These are phyloP conservation scores for Maudiozyma serrabonitensis DNA, from an alignment of 805 yeast genomes.

Conservation along the genomic window DNA sequence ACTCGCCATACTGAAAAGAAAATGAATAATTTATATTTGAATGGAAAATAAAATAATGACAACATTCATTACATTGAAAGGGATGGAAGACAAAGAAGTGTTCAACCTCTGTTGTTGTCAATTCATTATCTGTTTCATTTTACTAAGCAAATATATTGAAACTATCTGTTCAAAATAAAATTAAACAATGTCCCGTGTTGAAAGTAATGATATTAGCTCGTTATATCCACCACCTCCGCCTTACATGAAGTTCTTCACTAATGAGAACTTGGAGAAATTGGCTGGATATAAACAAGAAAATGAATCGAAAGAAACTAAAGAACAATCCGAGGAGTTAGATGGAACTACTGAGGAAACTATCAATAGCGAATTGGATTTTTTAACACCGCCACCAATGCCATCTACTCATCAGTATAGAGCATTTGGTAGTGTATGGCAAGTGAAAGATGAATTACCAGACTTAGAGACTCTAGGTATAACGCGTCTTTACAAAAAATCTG, in stretches of 20 bases:
- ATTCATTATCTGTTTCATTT: too few relatives aligned
- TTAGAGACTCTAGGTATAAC: slow-evolving; percentile 67
- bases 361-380: slow-evolving; percentile 34
- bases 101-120: too few relatives aligned
- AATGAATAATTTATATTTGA: too few relatives aligned
- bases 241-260: slow-evolving; percentile 62
- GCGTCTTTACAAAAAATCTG: slow-evolving; percentile 47
- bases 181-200: slow-evolving; percentile 4
- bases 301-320: slow-evolving; percentile 9
- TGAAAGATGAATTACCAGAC: slow-evolving; percentile 62
- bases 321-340: not conserved
- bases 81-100: too few relatives aligned
- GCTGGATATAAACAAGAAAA: slow-evolving; percentile 17
- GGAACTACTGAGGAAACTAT: slow-evolving; percentile 27
- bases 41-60: too few relatives aligned
- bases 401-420: slow-evolving; percentile 61
- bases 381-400: slow-evolving; percentile 59
- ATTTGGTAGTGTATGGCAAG: slow-evolving; percentile 86
- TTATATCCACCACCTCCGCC: slow-evolving; percentile 95
- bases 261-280: slow-evolving; percentile 47
- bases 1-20: too few relatives aligned
- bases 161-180: not conserved
- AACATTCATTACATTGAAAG: too few relatives aligned
- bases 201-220: slow-evolving; percentile 41
- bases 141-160: too few relatives aligned